These are phyloP conservation scores for Vinca major DNA, from an alignment of 305 asterid species.

Conservation along the genomic window DNA sequence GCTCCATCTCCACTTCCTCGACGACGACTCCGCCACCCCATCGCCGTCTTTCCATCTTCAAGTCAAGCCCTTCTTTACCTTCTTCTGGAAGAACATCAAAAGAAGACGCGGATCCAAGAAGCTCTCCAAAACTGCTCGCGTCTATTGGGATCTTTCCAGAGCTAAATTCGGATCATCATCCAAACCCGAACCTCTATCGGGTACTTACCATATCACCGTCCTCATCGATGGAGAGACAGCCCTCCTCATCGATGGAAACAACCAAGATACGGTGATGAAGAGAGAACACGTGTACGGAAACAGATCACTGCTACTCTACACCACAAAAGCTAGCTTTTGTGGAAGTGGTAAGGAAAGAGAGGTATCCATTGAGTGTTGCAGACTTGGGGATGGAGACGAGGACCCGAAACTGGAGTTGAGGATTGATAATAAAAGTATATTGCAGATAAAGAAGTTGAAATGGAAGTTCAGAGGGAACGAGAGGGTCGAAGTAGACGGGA, in stretches of 20 bases:
- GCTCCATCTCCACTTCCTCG: constrained; percentile 42
- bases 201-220: constrained; percentile 32
- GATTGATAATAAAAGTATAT: constrained; percentile 28
- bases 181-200: constrained; percentile 53
- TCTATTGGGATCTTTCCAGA: constrained; percentile 43
- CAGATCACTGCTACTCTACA: constrained; percentile 28
- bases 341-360: constrained; percentile 28
- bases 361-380: constrained; percentile 33
- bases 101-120: constrained; percentile 37
- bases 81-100: constrained; percentile 19
- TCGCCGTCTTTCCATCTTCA: constrained; percentile 32
- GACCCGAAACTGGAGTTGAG: constrained; percentile 33
- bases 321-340: constrained; percentile 26
- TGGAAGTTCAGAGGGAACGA: constrained; percentile 69
- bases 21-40: constrained; percentile 15
- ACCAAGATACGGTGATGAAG: constrained; percentile 23
- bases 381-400: constrained; percentile 16
- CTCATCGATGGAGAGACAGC: constrained; percentile 26
- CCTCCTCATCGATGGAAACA: constrained; percentile 32
- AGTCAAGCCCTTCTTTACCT: constrained; percentile 27
- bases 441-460: constrained; percentile 43
- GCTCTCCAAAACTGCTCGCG: constrained; percentile 15
- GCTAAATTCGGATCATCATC: constrained; percentile 35
- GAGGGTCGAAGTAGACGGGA: constrained; percentile 39
- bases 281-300: constrained; percentile 46